Percentiles rank a stretch among this genome's conserved stretches.
Conservation (phyloP, 306 rosid species). For the Trifolium dubium region DNA sequence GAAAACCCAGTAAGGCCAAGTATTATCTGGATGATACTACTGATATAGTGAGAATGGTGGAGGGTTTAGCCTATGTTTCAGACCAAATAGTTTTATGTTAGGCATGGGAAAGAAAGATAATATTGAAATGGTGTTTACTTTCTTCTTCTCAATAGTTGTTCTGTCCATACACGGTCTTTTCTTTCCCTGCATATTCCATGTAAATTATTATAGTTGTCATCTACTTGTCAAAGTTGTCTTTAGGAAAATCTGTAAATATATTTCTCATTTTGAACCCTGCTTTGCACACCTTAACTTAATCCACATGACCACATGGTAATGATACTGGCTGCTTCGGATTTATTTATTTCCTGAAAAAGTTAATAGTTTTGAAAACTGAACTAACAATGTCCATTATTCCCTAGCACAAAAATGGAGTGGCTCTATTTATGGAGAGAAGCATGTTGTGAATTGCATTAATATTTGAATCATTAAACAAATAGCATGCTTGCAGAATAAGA, state of each 20-base stretch:
- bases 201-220: slow-evolving; percentile 48
- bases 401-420: neutral
- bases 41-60: slow-evolving; percentile 65
- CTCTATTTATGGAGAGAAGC: neutral
- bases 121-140: slow-evolving; percentile 30
- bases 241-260: too few relatives aligned
- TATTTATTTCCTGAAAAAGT: neutral
- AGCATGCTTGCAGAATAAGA: neutral
- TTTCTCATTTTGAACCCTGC: slow-evolving; percentile 28
- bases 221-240: too few relatives aligned
- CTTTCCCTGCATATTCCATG: slow-evolving; percentile 11
- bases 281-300: slow-evolving; percentile 28
- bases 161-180: slow-evolving; percentile 24
- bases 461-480: neutral
- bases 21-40: slow-evolving; percentile 69
- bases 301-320: slow-evolving; percentile 1
- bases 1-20: slow-evolving; percentile 87
- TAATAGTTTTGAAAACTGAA: neutral
- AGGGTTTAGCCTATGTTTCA: slow-evolving; percentile 55
- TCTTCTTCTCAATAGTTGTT: slow-evolving; percentile 32
- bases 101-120: slow-evolving; percentile 26
- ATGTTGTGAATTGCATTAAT: neutral
- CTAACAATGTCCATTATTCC: neutral
- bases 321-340: slow-evolving; percentile 10
- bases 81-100: slow-evolving; percentile 38